Base-by-base conservation (phyloP, 129 eudicot species). In the Deinandra increscens region DNA sequence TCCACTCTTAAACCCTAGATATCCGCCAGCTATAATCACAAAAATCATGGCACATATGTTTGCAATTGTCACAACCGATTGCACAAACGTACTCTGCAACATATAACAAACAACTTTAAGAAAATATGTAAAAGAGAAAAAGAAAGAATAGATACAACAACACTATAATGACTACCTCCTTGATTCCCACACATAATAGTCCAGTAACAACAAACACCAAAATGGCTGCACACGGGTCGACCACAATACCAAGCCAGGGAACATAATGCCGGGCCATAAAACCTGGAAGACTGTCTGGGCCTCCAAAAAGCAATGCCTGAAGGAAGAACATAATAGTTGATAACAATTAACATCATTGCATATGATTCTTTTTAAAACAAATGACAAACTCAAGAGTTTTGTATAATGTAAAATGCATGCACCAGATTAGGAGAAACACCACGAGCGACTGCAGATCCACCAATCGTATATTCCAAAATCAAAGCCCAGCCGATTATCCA, bases 401-500 rank as follows among this genome's bases (percentile, higher is more conserved):
- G 63, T 17, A 31, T 55, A 5, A 33, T 46, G 69, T 56, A 33
- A 45, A 49, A 67, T 61, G 68, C 19, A 73, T 13, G 50, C 59
- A 93, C 99, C 91, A 94, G 84, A 84, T 94, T 94, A 73, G 99
- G 99, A 4, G 99, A 87, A 50, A 94, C 79, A 68, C 99, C 99
- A 54, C 99, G 97, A 71, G 99, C 99, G 31, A 94, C 99, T 45
- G 96, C 89, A 45, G 99, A 85, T 72, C 99, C 99, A 17, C 99
- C 97, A 62, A 94, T 86, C 14, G 99, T 90, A 66, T 94, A 94
- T 82, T 94, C 99, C 91, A 94, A 70, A 71, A 94, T 94, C 43
- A 94, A 73, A 38, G 93, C 99, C 99, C 99, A 94, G 1, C 99
- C 99, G 73, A 94, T 77, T 60, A 94, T 78, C 99, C 99, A 94